These are phyloP conservation scores for Noccaea caerulescens DNA, from an alignment of 345 rosid species.

Conservation along the genomic window DNA sequence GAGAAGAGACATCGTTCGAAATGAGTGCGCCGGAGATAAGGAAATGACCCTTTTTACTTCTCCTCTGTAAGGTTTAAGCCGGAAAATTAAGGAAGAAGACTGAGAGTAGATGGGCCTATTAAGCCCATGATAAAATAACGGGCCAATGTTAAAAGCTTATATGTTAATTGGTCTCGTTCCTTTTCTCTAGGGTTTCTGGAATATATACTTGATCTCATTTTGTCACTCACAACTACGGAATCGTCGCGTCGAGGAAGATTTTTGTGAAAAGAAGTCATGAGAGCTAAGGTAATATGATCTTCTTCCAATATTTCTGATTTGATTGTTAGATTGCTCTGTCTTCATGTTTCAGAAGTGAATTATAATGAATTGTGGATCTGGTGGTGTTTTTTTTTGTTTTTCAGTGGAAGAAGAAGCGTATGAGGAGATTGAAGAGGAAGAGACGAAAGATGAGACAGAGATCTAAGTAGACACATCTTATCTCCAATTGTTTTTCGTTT, in stretches of 20 bases:
- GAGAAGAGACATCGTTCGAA: slow-evolving; percentile 38
- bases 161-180: neutral
- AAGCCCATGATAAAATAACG: slow-evolving; percentile 8
- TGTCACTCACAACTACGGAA: neutral
- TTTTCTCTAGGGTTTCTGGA: slow-evolving; percentile 9
- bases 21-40: neutral
- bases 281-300: slow-evolving; percentile 27
- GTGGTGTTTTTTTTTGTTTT: neutral
- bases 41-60: neutral
- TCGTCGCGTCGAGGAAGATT: slow-evolving; percentile 9
- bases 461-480: slow-evolving; percentile 45
- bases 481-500: neutral
- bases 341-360: neutral
- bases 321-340: neutral
- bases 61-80: neutral
- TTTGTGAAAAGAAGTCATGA: slow-evolving; percentile 28
- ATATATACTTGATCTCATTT: neutral
- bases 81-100: neutral
- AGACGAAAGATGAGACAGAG: slow-evolving; percentile 59
- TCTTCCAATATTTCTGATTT: neutral
- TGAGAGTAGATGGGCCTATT: neutral
- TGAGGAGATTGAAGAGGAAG: slow-evolving; percentile 61
- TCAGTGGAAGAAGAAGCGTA: slow-evolving; percentile 60
- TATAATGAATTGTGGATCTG: slow-evolving; percentile 14
- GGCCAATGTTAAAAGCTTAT: neutral